These are phyloP conservation scores for Talaromyces piceae DNA, from an alignment of 2,329 filamentous ascomycete species.

Conservation along the genomic window DNA sequence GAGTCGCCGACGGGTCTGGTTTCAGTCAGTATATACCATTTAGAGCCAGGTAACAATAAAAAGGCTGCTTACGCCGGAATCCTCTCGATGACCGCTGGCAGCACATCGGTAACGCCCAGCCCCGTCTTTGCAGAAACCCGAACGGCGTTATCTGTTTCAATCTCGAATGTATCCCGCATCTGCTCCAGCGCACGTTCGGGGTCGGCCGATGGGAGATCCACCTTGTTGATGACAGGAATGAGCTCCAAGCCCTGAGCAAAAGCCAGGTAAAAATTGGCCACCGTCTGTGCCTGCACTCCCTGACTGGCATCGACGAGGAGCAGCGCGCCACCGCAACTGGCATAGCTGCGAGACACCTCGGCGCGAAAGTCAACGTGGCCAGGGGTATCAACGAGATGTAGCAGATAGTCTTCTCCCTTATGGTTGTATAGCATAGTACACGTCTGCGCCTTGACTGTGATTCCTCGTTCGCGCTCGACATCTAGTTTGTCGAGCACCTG, in stretches of 20 bases:
- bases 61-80: conserved; percentile 66
- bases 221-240: conserved; percentile 92
- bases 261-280: conserved; percentile 96
- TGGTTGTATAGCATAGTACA: conserved; percentile 96
- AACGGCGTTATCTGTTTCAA: conserved; percentile 67
- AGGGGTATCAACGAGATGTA: conserved; percentile 93
- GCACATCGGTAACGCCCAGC: conserved; percentile 70
- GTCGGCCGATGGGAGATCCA: conserved; percentile 86
- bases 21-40: conserved; percentile 15
- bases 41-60: conserved; percentile 8
- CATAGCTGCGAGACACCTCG: conserved; percentile 92
- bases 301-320: conserved; percentile 93
- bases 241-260: conserved; percentile 84
- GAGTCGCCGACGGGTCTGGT: conserved; percentile 61
- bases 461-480: conserved; percentile 90
- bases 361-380: conserved; percentile 97
- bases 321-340: conserved; percentile 86
- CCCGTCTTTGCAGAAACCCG: conserved; percentile 92
- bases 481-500: conserved; percentile 96
- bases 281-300: conserved; percentile 93
- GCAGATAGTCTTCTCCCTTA: conserved; percentile 76
- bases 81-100: conserved; percentile 77
- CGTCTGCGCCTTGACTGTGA: conserved; percentile 97
- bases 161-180: conserved; percentile 77
- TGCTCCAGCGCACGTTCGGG: conserved; percentile 78